Percentiles rank a stretch among this genome's conserved stretches.
These are phyloP conservation scores for Crithidia brevicula DNA, from an alignment of 208 protist species.

Conservation along the genomic window DNA sequence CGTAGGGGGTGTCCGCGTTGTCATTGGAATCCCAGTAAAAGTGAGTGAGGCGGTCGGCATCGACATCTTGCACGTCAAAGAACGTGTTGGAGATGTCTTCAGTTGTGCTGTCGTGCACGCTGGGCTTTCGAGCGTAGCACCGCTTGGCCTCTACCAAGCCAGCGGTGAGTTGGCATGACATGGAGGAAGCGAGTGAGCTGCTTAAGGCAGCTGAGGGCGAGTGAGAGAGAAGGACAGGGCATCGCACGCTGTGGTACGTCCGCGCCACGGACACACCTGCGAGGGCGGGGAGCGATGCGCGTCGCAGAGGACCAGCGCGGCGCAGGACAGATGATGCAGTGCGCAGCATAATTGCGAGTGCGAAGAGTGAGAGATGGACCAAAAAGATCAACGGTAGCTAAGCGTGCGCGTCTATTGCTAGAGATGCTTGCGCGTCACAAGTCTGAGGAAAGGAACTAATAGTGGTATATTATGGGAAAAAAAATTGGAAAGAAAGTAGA, in stretches of 20 bases:
- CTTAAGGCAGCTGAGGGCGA: neutral
- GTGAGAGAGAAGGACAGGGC: neutral
- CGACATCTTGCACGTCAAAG: constrained; percentile 86
- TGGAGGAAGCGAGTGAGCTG: neutral
- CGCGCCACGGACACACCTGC: too few relatives aligned
- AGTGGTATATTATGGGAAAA: too few relatives aligned
- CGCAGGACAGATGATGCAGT: neutral
- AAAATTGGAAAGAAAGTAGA: too few relatives aligned
- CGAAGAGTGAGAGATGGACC: too few relatives aligned
- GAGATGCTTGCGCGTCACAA: too few relatives aligned
- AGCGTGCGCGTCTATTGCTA: too few relatives aligned
- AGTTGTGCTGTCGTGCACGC: constrained; percentile 29
- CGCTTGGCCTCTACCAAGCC: neutral
- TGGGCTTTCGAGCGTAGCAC: constrained; percentile 17
- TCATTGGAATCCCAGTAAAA: constrained; percentile 76
- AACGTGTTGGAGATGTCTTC: constrained; percentile 34
- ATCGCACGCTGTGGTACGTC: neutral
- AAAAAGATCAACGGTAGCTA: too few relatives aligned
- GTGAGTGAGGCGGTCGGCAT: constrained; percentile 73
- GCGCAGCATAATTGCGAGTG: constrained; percentile 7
- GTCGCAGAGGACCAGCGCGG: neutral
- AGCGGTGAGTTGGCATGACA: neutral
- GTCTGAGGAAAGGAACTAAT: too few relatives aligned
- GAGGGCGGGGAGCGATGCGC: neutral
- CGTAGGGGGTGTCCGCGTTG: constrained; percentile 58